A percentile compares a stretch with the other conserved stretches of the same genome.
Conservation (phyloP, 768 basidiomycete genomes). For the Pisolithus tinctorius region DNA sequence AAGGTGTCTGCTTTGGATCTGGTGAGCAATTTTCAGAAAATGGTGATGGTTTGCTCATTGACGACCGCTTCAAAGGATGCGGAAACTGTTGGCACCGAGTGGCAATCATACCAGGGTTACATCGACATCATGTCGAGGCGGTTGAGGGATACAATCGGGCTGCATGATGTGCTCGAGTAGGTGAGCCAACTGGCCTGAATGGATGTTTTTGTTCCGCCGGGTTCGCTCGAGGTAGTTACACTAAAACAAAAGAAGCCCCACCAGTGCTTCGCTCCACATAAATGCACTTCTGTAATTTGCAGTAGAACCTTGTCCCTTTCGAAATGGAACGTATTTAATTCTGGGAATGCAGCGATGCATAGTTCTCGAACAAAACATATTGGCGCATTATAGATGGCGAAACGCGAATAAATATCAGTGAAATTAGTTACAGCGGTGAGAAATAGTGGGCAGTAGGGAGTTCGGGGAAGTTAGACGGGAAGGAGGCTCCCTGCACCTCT, state of each 20-base stretch:
- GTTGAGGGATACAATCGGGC: slow-evolving; percentile 56
- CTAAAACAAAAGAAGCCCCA: slow-evolving; percentile 2
- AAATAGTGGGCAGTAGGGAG: background rate
- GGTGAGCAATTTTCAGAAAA: slow-evolving; percentile 27
- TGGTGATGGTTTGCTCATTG: slow-evolving; percentile 5
- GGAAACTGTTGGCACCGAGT: slow-evolving; percentile 44
- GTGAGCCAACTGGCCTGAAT: background rate
- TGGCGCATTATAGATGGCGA: no score
- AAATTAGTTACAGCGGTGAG: slow-evolving; percentile 2
- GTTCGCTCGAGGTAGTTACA: background rate
- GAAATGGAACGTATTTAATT: no score
- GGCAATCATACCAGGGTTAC: slow-evolving; percentile 61
- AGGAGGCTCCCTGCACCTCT: slow-evolving; percentile 80
- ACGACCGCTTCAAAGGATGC: slow-evolving; percentile 29
- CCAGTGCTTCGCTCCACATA: background rate
- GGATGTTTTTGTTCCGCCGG: background rate
- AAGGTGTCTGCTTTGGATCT: slow-evolving; percentile 49
- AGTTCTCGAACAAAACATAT: no score
- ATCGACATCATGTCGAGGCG: slow-evolving; percentile 71
- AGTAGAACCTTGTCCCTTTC: background rate
- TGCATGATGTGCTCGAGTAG: slow-evolving; percentile 36
- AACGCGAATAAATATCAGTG: background rate
- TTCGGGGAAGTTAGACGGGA: slow-evolving; percentile 49
- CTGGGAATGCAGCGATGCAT: no score
- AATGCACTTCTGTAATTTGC: background rate